Percentiles rank a stretch among this genome's conserved stretches.
Evolutionary conservation across 2,329 filamentous ascomycete genomes (phyloP).

Genomic region (Hypoxylon sp.): DNA sequence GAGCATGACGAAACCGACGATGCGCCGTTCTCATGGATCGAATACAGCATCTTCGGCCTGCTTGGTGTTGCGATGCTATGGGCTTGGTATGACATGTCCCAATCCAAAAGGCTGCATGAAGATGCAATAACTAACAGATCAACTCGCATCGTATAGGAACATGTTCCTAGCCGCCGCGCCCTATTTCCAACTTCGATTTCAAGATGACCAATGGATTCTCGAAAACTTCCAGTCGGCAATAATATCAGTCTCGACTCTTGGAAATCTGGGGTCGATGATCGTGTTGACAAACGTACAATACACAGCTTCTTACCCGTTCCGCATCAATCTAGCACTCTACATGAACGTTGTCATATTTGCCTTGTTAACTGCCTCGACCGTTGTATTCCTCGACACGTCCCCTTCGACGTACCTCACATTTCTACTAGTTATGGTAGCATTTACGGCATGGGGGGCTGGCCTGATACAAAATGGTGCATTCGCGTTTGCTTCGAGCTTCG

Average conservation of each 20-base stretch:
- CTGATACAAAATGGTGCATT: constrained; percentile 95
- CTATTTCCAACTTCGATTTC: constrained; percentile 88
- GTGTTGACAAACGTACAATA: constrained; percentile 82
- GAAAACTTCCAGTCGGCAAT: constrained; percentile 91
- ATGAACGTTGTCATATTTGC: constrained; percentile 82
- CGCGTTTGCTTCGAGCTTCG: constrained; percentile 88
- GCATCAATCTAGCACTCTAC: constrained; percentile 79
- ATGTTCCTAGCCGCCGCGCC: constrained; percentile 97
- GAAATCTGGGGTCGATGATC: constrained; percentile 80
- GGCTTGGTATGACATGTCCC: constrained; percentile 77
- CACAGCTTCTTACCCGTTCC: constrained; percentile 84
- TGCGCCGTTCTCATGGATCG: constrained; percentile 79
- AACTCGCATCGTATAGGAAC: constrained; percentile 75
- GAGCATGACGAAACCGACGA: constrained; percentile 49
- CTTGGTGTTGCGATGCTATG: constrained; percentile 95
- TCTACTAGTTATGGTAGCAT: constrained; percentile 80
- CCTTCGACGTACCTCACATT: constrained; percentile 79
- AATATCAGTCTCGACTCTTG: constrained; percentile 83
- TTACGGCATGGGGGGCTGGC: constrained; percentile 81
- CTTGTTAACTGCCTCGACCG: constrained; percentile 82
- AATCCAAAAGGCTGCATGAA: constrained; percentile 1
- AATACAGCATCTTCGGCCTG: constrained; percentile 85
- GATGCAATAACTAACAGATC: constrained; percentile 17
- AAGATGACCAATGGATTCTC: constrained; percentile 72
- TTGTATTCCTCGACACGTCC: constrained; percentile 68